Evolutionary conservation across 2,329 filamentous ascomycete genomes (phyloP), one percentile per base, ranked within the genome.

Genomic region (Cercospora berteroae): DNA sequence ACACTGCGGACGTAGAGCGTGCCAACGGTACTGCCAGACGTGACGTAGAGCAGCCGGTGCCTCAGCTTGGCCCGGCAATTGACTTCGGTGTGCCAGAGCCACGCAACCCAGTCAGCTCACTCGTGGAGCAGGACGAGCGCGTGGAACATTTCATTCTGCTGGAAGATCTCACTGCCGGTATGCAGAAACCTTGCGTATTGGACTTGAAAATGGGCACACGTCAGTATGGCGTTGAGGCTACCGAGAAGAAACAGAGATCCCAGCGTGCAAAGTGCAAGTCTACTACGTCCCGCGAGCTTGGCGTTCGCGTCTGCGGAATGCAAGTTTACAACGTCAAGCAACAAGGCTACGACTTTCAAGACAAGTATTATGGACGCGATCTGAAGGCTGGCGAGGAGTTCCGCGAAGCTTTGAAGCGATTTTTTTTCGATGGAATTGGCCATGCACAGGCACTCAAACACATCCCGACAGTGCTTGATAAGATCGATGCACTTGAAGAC

Each of bases 141-240:
- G 91, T 96, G 4, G 92, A 97, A 74, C 96, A 94, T 77, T 99
- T 99, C 77, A 83, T 99, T 13, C 84, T 99, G 0, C 83, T 99
- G 9, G 95, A 99, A 79, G 95, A 99, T 77, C 85, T 99, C 58
- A 99, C 95, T 1, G 92, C 94, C 1, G 94, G 94, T 36, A 98
- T 99, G 95, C 94, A 93, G 77, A 89, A 91, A 60, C 95, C 95
- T 5, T 98, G 95, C 80, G 96, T 99, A 67, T 90, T 99, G 79
- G 95, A 99, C 77, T 84, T 99, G 69, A 99, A 99, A 78, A 99
- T 99, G 95, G 95, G 95, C 20, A 99, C 95, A 7, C 89, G 95
- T 2, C 95, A 99, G 77, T 98, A 97, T 77, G 95, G 95, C 7
- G 88, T 98, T 12, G 94, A 98, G 73, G 95, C 95, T 2, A 89